Conservation (phyloP, 345 rosid species). For the Rhizophora apiculata region DNA sequence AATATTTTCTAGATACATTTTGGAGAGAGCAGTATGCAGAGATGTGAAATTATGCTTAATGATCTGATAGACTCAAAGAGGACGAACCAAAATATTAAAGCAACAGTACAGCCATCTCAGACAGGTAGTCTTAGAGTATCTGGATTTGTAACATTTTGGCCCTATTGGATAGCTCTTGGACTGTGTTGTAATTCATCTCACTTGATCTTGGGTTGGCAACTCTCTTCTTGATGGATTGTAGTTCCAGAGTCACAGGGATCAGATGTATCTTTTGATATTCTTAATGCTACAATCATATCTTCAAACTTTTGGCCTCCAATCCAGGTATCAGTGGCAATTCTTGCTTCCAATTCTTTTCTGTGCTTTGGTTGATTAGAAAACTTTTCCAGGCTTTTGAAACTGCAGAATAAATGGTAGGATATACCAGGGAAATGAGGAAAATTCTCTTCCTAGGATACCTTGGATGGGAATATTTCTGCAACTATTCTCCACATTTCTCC, state of each 20-base stretch:
- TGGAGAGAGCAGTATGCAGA: slow-evolving; percentile 96
- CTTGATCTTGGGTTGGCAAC: slow-evolving; percentile 3
- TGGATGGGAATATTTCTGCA: neutral
- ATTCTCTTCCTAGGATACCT: neutral
- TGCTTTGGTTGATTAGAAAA: neutral
- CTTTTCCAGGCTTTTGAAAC: neutral
- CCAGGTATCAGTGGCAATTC: slow-evolving; percentile 45
- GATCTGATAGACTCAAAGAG: slow-evolving; percentile 97
- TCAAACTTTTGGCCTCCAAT: slow-evolving; percentile 98
- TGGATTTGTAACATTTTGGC: slow-evolving; percentile 6
- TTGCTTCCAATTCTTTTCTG: neutral
- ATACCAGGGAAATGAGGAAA: neutral
- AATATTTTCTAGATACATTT: slow-evolving; percentile 66
- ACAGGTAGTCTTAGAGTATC: slow-evolving; percentile 36
- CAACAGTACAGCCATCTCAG: slow-evolving; percentile 50
- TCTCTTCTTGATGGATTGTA: slow-evolving; percentile 19
- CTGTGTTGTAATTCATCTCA: slow-evolving; percentile 16
- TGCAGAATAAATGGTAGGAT: neutral
- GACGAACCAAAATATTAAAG: slow-evolving; percentile 79
- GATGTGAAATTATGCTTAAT: slow-evolving; percentile 97
- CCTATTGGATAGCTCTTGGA: neutral
- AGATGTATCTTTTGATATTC: slow-evolving; percentile 53
- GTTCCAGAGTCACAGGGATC: slow-evolving; percentile 43
- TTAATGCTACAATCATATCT: slow-evolving; percentile 82
- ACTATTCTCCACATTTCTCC: neutral